These are phyloP conservation scores for Vachellia collinsii DNA, from an alignment of 306 rosid species.

Conservation along the genomic window DNA sequence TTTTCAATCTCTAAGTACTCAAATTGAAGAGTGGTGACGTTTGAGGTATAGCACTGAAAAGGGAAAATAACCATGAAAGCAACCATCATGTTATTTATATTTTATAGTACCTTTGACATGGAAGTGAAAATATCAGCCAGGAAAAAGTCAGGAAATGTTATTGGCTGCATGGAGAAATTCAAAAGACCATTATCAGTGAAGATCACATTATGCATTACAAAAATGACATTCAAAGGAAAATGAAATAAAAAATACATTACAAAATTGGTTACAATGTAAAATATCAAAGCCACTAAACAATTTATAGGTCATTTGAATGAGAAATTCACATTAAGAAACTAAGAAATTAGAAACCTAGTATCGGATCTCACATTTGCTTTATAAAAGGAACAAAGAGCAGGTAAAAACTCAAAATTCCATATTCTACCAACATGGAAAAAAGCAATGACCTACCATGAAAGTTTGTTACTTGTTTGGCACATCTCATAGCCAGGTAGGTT, in stretches of 20 bases:
- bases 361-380: conserved; percentile 20
- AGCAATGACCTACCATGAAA: conserved; percentile 14
- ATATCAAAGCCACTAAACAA: conserved; percentile 33
- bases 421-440: background rate
- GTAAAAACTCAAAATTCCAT: conserved; percentile 27
- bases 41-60: background rate
- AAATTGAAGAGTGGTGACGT: background rate
- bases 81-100: conserved; percentile 27
- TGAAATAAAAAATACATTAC: conserved; percentile 22
- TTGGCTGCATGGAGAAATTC: conserved; percentile 65
- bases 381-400: conserved; percentile 32
- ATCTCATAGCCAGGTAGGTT: background rate
- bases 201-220: conserved; percentile 32
- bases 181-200: conserved; percentile 39
- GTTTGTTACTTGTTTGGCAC: background rate
- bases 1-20: conserved; percentile 29
- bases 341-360: background rate
- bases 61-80: conserved; percentile 25
- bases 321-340: conserved; percentile 18
- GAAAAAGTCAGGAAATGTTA: conserved; percentile 92
- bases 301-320: conserved; percentile 7
- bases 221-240: conserved; percentile 26
- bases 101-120: conserved; percentile 81
- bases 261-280: conserved; percentile 20
- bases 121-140: conserved; percentile 97